Percentiles rank a stretch among this genome's conserved stretches.
Conservation (phyloP, 768 basidiomycete species). For the Termitomyces heimii region DNA sequence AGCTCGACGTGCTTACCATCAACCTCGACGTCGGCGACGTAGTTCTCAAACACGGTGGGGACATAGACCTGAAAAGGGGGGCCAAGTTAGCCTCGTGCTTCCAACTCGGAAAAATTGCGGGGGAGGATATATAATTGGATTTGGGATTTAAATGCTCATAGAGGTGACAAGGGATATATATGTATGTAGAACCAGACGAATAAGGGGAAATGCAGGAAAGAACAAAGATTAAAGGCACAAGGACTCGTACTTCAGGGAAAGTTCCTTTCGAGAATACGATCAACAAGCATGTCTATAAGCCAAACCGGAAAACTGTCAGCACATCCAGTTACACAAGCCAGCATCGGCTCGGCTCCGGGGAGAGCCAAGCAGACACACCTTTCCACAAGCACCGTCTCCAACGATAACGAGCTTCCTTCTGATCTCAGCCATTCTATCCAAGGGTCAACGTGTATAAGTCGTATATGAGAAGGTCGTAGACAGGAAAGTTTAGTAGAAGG, state of each 20-base stretch:
- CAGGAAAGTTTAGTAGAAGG: background rate
- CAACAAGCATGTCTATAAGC: slow-evolving; percentile 76
- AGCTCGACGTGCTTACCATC: slow-evolving; percentile 98
- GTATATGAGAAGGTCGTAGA: background rate
- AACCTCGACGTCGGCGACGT: slow-evolving; percentile 97
- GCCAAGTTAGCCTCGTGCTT: slow-evolving; percentile 4
- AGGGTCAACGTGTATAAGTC: background rate
- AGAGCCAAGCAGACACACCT: slow-evolving; percentile 41
- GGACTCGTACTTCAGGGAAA: slow-evolving; percentile 79
- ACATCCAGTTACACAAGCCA: background rate
- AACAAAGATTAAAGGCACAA: background rate
- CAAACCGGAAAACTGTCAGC: slow-evolving; percentile 1
- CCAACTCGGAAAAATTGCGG: background rate
- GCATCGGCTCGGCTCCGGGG: background rate
- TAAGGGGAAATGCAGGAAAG: background rate
- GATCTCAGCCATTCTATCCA: slow-evolving; percentile 80
- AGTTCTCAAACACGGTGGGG: slow-evolving; percentile 99
- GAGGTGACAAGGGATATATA: too few species aligned
- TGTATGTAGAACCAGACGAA: background rate
- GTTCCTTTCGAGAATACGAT: slow-evolving; percentile 97
- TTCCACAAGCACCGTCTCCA: slow-evolving; percentile 96
- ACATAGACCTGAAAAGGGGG: slow-evolving; percentile 79
- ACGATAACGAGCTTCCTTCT: slow-evolving; percentile 99
- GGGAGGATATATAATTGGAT: background rate
- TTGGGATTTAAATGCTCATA: background rate